phyloP scores from a whole-genome alignment of 2,329 filamentous ascomycete genomes.

The Phialocephala sp. region DNA sequence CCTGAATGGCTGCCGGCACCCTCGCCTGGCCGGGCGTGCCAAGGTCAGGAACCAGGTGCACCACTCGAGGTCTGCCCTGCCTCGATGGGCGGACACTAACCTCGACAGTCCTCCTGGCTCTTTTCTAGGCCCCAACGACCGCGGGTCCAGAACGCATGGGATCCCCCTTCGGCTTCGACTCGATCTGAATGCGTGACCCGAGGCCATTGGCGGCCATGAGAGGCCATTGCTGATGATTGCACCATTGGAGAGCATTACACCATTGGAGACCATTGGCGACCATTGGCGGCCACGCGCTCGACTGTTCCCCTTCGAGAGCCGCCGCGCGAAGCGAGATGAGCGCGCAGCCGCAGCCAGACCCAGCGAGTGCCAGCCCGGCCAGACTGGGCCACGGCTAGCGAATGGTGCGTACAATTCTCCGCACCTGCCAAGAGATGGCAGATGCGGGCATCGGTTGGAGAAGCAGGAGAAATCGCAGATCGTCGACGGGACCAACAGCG shows the following conservation, averaged over 20 bases:
- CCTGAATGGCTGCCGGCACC: not conserved
- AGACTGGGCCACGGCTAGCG: not conserved
- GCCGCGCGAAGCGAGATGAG: constrained; percentile 9
- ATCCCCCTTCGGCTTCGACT: constrained; percentile 10
- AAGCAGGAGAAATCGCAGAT: not conserved
- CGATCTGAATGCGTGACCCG: not conserved
- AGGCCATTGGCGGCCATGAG: not conserved
- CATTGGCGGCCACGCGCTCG: not conserved
- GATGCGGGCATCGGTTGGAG: not conserved
- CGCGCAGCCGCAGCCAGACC: constrained; percentile 14
- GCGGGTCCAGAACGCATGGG: not conserved
- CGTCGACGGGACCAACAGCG: not conserved
- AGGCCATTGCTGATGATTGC: too few species aligned
- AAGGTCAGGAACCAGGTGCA: constrained; percentile 5
- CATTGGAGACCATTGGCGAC: too few species aligned
- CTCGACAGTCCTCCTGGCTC: not conserved
- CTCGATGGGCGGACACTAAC: not conserved
- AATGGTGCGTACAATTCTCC: constrained; percentile 14
- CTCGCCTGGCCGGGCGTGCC: not conserved
- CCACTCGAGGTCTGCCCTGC: too few species aligned
- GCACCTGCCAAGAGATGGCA: not conserved
- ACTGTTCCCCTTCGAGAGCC: not conserved
- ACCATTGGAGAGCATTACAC: too few species aligned
- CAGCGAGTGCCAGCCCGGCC: not conserved
- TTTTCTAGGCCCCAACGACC: not conserved